Conservation (phyloP, 805 yeast species). For the Candida sithepensis region DNA sequence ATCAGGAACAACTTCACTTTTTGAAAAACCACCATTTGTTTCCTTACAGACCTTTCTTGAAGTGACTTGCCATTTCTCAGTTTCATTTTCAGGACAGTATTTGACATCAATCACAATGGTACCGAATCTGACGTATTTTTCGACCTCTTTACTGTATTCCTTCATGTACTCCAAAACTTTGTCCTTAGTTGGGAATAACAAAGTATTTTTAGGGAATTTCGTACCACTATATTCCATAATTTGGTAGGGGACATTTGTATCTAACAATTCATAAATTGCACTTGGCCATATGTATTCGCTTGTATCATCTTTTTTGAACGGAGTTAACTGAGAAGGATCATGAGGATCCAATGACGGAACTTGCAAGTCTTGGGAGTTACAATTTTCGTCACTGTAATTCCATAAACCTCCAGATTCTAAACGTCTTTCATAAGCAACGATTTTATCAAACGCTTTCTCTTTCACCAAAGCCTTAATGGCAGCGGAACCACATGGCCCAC, state of each 20-base stretch:
- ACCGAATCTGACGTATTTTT: slow-evolving; percentile 37
- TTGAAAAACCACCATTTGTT: slow-evolving; percentile 31
- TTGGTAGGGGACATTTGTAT: slow-evolving; percentile 62
- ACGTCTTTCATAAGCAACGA: slow-evolving; percentile 61
- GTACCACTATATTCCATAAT: slow-evolving; percentile 63
- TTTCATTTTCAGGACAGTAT: slow-evolving; percentile 12
- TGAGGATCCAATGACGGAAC: slow-evolving; percentile 32
- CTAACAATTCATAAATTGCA: slow-evolving; percentile 63
- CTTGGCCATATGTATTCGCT: slow-evolving; percentile 37
- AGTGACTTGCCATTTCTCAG: slow-evolving; percentile 42
- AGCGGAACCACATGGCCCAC: slow-evolving; percentile 73
- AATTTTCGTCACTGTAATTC: slow-evolving; percentile 47
- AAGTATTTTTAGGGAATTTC: slow-evolving; percentile 45
- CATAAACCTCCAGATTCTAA: slow-evolving; percentile 74
- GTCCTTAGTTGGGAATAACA: slow-evolving; percentile 52
- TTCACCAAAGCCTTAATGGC: slow-evolving; percentile 57
- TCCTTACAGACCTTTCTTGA: slow-evolving; percentile 30
- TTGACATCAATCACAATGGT: slow-evolving; percentile 45
- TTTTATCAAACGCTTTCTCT: slow-evolving; percentile 42
- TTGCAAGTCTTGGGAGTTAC: slow-evolving; percentile 7
- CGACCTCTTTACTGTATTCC: slow-evolving; percentile 44
- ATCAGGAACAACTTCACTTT: slow-evolving; percentile 15
- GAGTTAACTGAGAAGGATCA: slow-evolving; percentile 4
- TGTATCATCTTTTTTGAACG: slow-evolving; percentile 7
- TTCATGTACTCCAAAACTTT: slow-evolving; percentile 58